A percentile compares a stretch with the other conserved stretches of the same genome.
These are phyloP conservation scores for Taiozyma sp. DNA, from an alignment of 1,139 yeast species.

Conservation along the genomic window DNA sequence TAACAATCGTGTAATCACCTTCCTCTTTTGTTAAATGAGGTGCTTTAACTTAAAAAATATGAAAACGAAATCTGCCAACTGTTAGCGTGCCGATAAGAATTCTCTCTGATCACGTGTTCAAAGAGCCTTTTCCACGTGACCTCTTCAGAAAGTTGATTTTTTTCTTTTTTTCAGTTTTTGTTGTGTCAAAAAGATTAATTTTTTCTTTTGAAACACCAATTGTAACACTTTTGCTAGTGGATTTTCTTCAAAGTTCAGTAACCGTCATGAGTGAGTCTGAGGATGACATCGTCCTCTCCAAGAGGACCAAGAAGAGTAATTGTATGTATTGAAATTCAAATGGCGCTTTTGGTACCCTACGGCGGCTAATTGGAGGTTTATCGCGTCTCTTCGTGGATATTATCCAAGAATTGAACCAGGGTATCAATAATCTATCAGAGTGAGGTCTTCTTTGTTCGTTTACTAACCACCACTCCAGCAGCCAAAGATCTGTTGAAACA, in stretches of 20 bases:
- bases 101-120: neutral
- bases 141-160: neutral
- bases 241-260: neutral
- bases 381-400: neutral
- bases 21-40: neutral
- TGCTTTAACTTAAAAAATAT: neutral
- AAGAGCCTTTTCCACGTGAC: neutral
- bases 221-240: neutral
- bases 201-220: neutral
- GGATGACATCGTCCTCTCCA: conserved; percentile 22
- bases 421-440: neutral
- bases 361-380: neutral
- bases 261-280: conserved; percentile 22
- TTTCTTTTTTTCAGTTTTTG: neutral
- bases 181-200: neutral
- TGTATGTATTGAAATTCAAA: conserved; percentile 9
- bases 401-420: neutral
- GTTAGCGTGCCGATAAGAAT: neutral
- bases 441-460: neutral
- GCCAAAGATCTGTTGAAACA: neutral
- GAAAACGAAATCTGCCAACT: neutral
- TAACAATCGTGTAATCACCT: neutral
- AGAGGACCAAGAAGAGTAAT: conserved; percentile 3
- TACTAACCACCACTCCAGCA: neutral
- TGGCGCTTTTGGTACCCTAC: neutral